These are phyloP conservation scores for Ilex aquifolium DNA, from an alignment of 257 asterid genomes.

Conservation along the genomic window DNA sequence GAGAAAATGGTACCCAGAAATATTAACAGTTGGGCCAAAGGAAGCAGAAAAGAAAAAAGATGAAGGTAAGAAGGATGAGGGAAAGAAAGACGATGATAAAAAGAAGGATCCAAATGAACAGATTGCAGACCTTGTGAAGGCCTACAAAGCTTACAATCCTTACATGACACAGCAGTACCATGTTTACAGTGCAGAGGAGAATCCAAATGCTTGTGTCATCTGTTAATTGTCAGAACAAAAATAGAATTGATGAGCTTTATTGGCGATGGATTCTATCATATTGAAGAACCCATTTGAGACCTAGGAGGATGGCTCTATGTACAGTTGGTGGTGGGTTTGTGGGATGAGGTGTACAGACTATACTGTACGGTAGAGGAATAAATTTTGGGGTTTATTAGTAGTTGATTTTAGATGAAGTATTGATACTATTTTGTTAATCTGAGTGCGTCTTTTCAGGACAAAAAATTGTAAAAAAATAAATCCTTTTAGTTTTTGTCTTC, in stretches of 20 bases:
- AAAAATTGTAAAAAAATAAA: no score
- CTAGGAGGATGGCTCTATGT: not conserved
- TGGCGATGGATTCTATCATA: not conserved
- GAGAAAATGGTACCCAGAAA: constrained; percentile 36
- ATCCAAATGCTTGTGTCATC: constrained; percentile 45
- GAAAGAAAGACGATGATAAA: constrained; percentile 11
- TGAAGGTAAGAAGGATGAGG: constrained; percentile 15
- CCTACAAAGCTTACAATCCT: constrained; percentile 25
- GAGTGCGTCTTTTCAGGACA: not conserved
- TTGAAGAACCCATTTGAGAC: not conserved
- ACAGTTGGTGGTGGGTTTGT: not conserved
- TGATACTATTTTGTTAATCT: not conserved
- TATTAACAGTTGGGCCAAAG: constrained; percentile 50
- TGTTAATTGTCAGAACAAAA: constrained; percentile 9
- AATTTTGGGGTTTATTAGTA: not conserved
- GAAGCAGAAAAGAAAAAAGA: constrained; percentile 19
- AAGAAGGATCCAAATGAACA: constrained; percentile 22
- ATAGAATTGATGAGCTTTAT: not conserved
- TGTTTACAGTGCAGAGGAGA: constrained; percentile 35
- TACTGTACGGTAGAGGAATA: not conserved
- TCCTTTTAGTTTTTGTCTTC: not conserved
- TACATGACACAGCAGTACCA: constrained; percentile 23
- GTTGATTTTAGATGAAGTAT: not conserved
- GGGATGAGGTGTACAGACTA: not conserved
- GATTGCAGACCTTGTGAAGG: constrained; percentile 20